Conservation (phyloP, 495 filamentous ascomycete species). For the Margaritispora aquatica region DNA sequence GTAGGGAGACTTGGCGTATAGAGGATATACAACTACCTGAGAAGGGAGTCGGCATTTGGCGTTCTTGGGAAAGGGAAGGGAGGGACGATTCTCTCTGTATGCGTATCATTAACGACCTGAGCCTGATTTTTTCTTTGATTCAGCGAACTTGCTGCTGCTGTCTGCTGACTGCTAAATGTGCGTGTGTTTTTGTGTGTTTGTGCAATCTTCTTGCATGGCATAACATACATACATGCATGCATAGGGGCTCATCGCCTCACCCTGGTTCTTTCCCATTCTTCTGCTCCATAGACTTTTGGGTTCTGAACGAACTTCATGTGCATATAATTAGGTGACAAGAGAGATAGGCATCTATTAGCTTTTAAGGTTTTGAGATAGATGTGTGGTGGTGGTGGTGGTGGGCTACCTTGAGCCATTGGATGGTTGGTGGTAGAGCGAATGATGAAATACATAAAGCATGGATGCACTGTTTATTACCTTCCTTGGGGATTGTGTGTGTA, state of each 20-base stretch:
- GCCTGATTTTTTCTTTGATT: not conserved
- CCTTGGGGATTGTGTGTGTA: too few species aligned
- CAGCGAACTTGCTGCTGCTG: not conserved
- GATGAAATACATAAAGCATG: too few species aligned
- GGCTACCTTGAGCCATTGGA: too few species aligned
- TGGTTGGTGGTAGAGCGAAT: too few species aligned
- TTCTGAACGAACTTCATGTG: too few species aligned
- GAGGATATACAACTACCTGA: slow-evolving; percentile 16
- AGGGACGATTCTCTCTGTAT: not conserved
- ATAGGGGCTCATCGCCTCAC: not conserved
- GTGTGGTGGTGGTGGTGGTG: too few species aligned
- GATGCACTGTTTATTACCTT: too few species aligned
- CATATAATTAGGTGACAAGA: not conserved
- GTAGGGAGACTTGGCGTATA: slow-evolving; percentile 20
- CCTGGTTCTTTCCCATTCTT: too few species aligned
- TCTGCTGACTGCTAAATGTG: not conserved
- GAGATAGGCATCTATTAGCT: too few species aligned
- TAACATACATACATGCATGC: too few species aligned
- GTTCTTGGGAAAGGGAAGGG: not conserved
- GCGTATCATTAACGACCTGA: slow-evolving; percentile 6
- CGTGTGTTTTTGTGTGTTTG: not conserved
- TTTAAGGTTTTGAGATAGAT: not conserved
- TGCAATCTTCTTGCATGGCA: not conserved
- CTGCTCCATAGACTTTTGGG: not conserved
- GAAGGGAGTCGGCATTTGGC: slow-evolving; percentile 13